Evolutionary conservation across 192 early-diverging fungal genomes (phyloP).

Genomic region (Irineochytrium annulatum): DNA sequence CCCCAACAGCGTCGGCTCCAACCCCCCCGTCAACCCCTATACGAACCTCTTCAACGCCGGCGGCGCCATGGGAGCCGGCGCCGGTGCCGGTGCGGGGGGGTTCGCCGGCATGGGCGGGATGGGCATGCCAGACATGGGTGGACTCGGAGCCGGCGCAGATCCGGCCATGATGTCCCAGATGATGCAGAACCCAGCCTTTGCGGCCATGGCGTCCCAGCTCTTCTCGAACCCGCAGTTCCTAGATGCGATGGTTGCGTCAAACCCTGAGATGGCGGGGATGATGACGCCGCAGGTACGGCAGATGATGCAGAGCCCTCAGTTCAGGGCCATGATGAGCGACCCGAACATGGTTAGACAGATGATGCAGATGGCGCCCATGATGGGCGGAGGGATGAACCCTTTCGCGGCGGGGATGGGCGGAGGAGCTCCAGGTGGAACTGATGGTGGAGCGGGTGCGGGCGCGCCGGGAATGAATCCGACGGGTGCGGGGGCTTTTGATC

Average conservation of each 20-base stretch:
- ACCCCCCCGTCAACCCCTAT: conserved; percentile 35
- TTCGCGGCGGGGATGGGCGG: conserved; percentile 18
- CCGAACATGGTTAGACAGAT: conserved; percentile 77
- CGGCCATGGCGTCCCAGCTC: conserved; percentile 75
- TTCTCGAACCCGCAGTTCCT: conserved; percentile 82
- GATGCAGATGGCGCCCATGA: conserved; percentile 35
- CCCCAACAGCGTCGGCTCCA: conserved; percentile 8
- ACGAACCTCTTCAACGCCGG: conserved; percentile 16
- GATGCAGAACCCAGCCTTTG: conserved; percentile 80
- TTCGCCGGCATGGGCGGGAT: conserved; percentile 32
- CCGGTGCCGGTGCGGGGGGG: conserved; percentile 2
- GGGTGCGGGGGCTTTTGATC: conserved; percentile 27
- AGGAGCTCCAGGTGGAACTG: background rate
- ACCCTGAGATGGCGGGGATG: conserved; percentile 71
- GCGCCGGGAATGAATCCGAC: conserved; percentile 26
- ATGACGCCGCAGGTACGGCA: conserved; percentile 82
- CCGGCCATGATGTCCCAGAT: conserved; percentile 51
- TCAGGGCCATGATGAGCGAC: conserved; percentile 70
- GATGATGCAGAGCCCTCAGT: conserved; percentile 65
- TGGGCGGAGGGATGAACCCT: conserved; percentile 34
- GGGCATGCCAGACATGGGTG: conserved; percentile 28
- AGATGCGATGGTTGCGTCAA: conserved; percentile 76
- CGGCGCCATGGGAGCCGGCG: background rate
- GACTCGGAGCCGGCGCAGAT: conserved; percentile 38
- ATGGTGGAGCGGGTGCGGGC: conserved; percentile 1